Evolutionary conservation across 2,329 filamentous ascomycete species (phyloP).

Genomic region (Aspergillus neoniger): DNA sequence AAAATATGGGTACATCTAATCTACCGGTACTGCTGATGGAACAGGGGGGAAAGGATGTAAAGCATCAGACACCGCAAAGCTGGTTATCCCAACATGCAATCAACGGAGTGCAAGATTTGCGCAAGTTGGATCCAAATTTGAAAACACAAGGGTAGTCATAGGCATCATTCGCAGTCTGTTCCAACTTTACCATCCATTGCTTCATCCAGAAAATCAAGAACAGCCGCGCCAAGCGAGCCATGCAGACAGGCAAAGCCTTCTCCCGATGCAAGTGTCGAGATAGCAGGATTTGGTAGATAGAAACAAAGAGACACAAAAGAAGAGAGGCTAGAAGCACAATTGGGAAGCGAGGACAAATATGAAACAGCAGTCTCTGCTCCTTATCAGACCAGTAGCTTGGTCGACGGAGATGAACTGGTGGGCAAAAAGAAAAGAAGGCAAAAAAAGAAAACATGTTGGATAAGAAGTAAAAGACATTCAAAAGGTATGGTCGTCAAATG

Average conservation of each 20-base stretch:
- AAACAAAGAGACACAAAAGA: conserved; percentile 7
- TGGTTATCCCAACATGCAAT: conserved; percentile 18
- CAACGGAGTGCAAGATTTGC: conserved; percentile 11
- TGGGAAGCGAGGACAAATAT: conserved; percentile 10
- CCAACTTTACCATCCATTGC: conserved; percentile 6
- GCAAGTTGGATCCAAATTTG: neutral
- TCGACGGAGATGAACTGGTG: neutral
- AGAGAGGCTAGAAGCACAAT: conserved; percentile 15
- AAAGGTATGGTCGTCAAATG: conserved; percentile 12
- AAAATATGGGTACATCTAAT: conserved; percentile 41
- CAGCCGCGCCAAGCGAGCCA: conserved; percentile 6
- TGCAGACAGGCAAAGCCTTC: conserved; percentile 8
- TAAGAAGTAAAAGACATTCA: conserved; percentile 9
- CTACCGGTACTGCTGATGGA: conserved; percentile 28
- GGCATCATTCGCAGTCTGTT: neutral
- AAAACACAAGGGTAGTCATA: neutral
- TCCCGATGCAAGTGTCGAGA: conserved; percentile 11
- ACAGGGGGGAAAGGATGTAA: conserved; percentile 19
- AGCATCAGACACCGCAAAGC: conserved; percentile 18
- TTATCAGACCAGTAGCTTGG: neutral
- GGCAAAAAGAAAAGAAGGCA: neutral
- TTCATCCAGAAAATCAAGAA: conserved; percentile 10
- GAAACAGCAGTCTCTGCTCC: conserved; percentile 10
- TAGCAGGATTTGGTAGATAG: conserved; percentile 13
- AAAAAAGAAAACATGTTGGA: neutral